These are phyloP conservation scores for Hermanozyma aechmeae DNA, from an alignment of 805 yeast genomes.

Conservation along the genomic window DNA sequence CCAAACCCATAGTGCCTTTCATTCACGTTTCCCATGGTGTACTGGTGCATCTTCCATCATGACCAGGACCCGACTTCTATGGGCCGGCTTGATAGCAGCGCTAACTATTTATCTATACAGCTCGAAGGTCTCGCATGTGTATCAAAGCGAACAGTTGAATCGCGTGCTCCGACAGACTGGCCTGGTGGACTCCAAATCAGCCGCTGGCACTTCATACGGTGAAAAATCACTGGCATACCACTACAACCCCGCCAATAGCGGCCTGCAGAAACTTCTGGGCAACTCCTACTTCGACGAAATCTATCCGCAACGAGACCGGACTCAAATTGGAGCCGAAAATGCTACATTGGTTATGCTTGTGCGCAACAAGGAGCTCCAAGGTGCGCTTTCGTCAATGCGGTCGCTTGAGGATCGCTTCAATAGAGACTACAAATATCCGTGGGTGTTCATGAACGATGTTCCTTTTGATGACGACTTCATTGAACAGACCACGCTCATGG, in stretches of 20 bases:
- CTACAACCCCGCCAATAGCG: constrained; percentile 7
- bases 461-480: constrained; percentile 33
- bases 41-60: neutral
- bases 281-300: constrained; percentile 9
- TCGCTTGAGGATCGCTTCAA: constrained; percentile 36
- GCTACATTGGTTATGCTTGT: constrained; percentile 87
- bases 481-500: constrained; percentile 35
- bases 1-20: too few species aligned
- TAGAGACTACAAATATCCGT: constrained; percentile 28
- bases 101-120: neutral
- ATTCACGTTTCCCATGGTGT: neutral
- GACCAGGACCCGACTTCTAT: neutral
- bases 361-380: constrained; percentile 68
- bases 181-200: neutral
- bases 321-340: constrained; percentile 50
- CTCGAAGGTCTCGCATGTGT: neutral
- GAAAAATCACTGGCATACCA: constrained; percentile 1
- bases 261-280: constrained; percentile 9
- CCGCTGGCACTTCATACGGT: neutral
- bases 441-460: constrained; percentile 36
- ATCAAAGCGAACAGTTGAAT: neutral
- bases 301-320: constrained; percentile 18
- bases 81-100: neutral
- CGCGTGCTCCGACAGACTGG: neutral
- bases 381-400: constrained; percentile 46